Base-by-base conservation (phyloP, 2,329 filamentous ascomycete genomes). In the Fusarium sp. region DNA sequence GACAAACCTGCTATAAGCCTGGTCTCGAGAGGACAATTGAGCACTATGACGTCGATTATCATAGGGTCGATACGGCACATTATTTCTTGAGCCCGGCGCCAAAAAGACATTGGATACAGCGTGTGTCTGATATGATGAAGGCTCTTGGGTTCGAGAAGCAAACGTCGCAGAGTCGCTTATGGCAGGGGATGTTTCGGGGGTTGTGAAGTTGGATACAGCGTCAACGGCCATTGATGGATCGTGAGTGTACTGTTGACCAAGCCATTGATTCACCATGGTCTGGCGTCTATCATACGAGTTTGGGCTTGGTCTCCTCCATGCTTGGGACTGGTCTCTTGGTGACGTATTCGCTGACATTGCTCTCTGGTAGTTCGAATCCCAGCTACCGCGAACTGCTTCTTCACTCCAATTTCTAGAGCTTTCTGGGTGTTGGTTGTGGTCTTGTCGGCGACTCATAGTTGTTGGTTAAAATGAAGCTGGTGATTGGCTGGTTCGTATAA, bases 331-430 rank as follows among this genome's bases (percentile, higher is more conserved):
- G 33, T 66, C 62, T 42, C 48, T 63, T 9, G 66, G 62, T 27
- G 68, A 65, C 27, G 65, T 49, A 37, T 60, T 59, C 42, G 53
- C 39, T 21, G 62, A 65, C 35, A 53, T 52, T n/a, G 68, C 59
- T 29, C 51, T 51, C n/a, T 68, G 65, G 38, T 65, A 62, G 38
- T 54, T 65, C 21, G 66, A 69, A 29, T 67, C 65, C 61, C 66
- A 68, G 46, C 67, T 71, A 4, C 69, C 69, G 9, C 66, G 65
- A 36, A 70, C 58, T 5, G 67, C 67, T 33, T 71, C 69, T 8
- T 69, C 69, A 23, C 69, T 71, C 69, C 69, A 71, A n/a, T 70
- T 65, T 5, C 67, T 53, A 13, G 67, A 70, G 50, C 59, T 61
- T n/a, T 66, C 67, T n/a, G 61, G 51, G 41, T 63, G 61, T 45